These are phyloP conservation scores for Capronia epimyces DNA, from an alignment of 2,329 filamentous ascomycete genomes.

Conservation along the genomic window DNA sequence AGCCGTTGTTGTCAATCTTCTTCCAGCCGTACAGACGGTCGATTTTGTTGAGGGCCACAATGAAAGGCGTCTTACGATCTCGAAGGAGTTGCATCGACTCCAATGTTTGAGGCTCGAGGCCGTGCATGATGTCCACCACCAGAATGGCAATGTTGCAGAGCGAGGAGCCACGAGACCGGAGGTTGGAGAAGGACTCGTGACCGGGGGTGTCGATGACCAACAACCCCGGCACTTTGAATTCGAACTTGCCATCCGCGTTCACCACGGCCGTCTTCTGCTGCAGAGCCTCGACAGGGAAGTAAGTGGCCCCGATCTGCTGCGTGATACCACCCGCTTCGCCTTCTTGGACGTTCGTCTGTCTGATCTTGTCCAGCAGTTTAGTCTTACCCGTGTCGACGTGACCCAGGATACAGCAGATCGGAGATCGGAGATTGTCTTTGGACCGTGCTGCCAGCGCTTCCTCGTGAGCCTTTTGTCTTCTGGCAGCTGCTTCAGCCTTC, in stretches of 20 bases:
- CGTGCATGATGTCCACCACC: conserved; percentile 99
- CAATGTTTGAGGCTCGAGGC: conserved; percentile 90
- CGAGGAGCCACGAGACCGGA: conserved; percentile 92
- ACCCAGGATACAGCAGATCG: conserved; percentile 98
- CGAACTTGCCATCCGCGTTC: conserved; percentile 82
- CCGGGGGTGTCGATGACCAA: conserved; percentile 96
- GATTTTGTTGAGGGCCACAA: conserved; percentile 98
- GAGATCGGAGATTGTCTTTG: conserved; percentile 89
- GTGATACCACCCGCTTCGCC: conserved; percentile 99
- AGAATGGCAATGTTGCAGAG: conserved; percentile 99
- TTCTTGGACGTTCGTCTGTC: conserved; percentile 97
- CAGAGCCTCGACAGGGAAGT: conserved; percentile 94
- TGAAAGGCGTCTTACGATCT: conserved; percentile 93
- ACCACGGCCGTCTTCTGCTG: conserved; percentile 88
- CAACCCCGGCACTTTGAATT: conserved; percentile 96
- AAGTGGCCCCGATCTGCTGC: conserved; percentile 98
- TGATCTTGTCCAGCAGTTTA: conserved; percentile 97
- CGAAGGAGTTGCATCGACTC: conserved; percentile 94
- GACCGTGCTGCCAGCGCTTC: conserved; percentile 86
- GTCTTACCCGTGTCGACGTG: conserved; percentile 99
- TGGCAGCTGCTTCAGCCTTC: conserved; percentile 83
- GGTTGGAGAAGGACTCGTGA: conserved; percentile 99
- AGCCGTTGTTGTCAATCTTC: conserved; percentile 97
- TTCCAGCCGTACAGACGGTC: conserved; percentile 99
- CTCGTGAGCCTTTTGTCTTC: conserved; percentile 83